These are phyloP conservation scores for Pseudogymnoascus sp. DNA, from an alignment of 2,329 filamentous ascomycete genomes.

Conservation along the genomic window DNA sequence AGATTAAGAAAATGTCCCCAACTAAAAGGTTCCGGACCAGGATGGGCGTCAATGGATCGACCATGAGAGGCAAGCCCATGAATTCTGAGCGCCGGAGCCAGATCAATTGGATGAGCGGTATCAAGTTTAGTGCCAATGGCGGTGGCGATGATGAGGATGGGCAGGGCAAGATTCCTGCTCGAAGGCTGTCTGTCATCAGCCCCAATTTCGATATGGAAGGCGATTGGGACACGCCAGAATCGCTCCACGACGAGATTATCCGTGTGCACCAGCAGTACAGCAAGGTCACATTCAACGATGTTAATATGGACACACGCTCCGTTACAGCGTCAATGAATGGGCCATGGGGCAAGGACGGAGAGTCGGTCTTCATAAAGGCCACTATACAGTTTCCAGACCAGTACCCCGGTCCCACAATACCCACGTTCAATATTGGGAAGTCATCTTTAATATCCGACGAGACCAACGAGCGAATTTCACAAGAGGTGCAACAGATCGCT, in stretches of 20 bases:
- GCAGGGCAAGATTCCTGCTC: conserved; percentile 19
- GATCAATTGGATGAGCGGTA: conserved; percentile 62
- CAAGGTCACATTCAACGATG: conserved; percentile 56
- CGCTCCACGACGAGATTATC: conserved; percentile 56
- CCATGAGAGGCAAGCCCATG: conserved; percentile 27
- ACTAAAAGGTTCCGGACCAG: conserved; percentile 25
- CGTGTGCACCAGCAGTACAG: conserved; percentile 54
- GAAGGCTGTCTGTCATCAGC: conserved; percentile 25
- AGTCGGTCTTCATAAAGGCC: conserved; percentile 54
- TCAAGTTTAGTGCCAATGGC: conserved; percentile 45
- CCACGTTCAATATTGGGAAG: conserved; percentile 53
- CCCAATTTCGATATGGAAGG: conserved; percentile 28
- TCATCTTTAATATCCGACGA: conserved; percentile 53
- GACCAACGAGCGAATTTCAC: conserved; percentile 44
- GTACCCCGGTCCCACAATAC: conserved; percentile 51
- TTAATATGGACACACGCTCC: conserved; percentile 53
- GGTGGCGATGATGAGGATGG: conserved; percentile 16
- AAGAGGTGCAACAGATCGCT: conserved; percentile 49
- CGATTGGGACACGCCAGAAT: conserved; percentile 51
- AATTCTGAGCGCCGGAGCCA: conserved; percentile 40
- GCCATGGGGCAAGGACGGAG: conserved; percentile 51
- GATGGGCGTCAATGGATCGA: conserved; percentile 16
- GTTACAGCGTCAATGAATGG: conserved; percentile 55
- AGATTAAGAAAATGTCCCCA: conserved; percentile 37
- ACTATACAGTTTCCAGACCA: conserved; percentile 50